These are phyloP conservation scores for Sporothrix luriei DNA, from an alignment of 2,329 filamentous ascomycete genomes.

Conservation along the genomic window DNA sequence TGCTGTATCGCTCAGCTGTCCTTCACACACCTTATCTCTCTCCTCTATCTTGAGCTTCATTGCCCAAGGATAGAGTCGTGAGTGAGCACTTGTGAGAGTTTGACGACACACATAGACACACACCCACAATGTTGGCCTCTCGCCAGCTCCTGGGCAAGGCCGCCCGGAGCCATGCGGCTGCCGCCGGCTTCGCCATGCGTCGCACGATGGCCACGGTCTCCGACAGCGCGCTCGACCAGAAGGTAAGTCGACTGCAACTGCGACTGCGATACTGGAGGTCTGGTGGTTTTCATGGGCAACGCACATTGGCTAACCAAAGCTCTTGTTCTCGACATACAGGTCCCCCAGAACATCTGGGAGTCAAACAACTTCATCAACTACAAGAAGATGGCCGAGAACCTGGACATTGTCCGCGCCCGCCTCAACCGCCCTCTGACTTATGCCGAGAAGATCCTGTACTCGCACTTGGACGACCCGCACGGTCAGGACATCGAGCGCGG, in stretches of 20 bases:
- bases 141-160: conserved; percentile 68
- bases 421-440: conserved; percentile 92
- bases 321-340: conserved; percentile 45
- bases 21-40: conserved; percentile 26
- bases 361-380: conserved; percentile 98
- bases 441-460: conserved; percentile 99
- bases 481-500: conserved; percentile 96
- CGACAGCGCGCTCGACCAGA: conserved; percentile 84
- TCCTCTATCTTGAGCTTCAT: conserved; percentile 30
- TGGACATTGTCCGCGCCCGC: conserved; percentile 82
- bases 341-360: conserved; percentile 97
- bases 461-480: conserved; percentile 95
- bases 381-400: conserved; percentile 98
- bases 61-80: conserved; percentile 23
- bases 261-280: no score
- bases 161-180: conserved; percentile 62
- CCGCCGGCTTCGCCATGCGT: conserved; percentile 63
- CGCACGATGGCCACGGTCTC: conserved; percentile 79
- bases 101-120: conserved; percentile 31
- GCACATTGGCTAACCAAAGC: conserved; percentile 27
- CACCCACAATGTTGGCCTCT: conserved; percentile 64
- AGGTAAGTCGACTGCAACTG: conserved; percentile 60
- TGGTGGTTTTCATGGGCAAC: background rate
- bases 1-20: conserved; percentile 27
- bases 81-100: conserved; percentile 25